Evolutionary conservation across 345 rosid species (phyloP).

Genomic region (Isatis tinctoria): DNA sequence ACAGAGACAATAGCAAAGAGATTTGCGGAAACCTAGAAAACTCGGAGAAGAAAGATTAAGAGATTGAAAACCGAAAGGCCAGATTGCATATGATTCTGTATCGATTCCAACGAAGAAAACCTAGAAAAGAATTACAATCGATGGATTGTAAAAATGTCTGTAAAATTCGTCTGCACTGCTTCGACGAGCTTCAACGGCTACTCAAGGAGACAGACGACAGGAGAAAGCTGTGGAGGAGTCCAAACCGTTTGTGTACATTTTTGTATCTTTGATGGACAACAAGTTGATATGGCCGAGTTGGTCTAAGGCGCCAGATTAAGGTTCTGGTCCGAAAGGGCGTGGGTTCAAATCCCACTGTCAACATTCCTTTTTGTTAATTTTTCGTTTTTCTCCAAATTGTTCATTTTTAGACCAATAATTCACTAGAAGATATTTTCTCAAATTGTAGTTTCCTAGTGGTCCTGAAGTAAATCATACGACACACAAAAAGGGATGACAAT

Average conservation of each 20-base stretch:
- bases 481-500: background rate
- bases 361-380: conserved; percentile 14
- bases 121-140: background rate
- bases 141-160: background rate
- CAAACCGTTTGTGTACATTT: fast-evolving
- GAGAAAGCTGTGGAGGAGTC: background rate
- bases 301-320: conserved; percentile 97
- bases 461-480: background rate
- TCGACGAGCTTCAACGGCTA: background rate
- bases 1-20: background rate
- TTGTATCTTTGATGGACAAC: background rate
- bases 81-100: background rate
- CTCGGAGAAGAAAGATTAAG: background rate
- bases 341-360: conserved; percentile 97
- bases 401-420: background rate
- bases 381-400: background rate
- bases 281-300: conserved; percentile 20
- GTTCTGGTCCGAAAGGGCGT: conserved; percentile 99
- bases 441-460: no score
- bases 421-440: background rate
- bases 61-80: background rate
- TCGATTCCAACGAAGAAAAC: background rate
- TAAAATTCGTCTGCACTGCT: background rate
- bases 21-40: background rate
- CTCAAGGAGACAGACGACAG: background rate